Conservation (phyloP, 1,284 basidiomycete genomes). For the Exsudoporus floridanus region DNA sequence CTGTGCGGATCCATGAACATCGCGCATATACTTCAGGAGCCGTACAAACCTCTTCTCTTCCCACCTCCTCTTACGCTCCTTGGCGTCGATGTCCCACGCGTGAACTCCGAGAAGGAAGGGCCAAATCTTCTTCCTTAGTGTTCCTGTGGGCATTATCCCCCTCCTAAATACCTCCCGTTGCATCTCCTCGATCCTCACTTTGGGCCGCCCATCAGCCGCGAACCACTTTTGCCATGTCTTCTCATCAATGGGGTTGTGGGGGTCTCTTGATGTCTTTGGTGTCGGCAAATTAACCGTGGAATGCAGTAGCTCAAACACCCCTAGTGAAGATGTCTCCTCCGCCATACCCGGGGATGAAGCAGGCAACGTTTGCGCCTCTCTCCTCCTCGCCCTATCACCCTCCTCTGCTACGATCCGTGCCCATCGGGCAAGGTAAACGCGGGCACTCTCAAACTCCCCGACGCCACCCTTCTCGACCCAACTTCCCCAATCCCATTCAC, state of each 20-base stretch:
- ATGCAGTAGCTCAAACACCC: slow-evolving; percentile 86
- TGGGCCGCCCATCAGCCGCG: slow-evolving; percentile 64
- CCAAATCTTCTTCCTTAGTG: slow-evolving; percentile 76
- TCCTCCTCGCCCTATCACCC: slow-evolving; percentile 80
- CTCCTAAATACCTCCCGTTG: slow-evolving; percentile 73
- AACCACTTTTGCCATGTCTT: slow-evolving; percentile 75
- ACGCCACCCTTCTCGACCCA: slow-evolving; percentile 87
- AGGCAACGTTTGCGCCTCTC: slow-evolving; percentile 69
- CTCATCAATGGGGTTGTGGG: slow-evolving; percentile 68
- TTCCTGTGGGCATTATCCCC: slow-evolving; percentile 57
- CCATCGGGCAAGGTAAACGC: slow-evolving; percentile 97
- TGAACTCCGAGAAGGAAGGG: slow-evolving; percentile 86
- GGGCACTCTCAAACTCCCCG: slow-evolving; percentile 91
- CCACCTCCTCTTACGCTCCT: slow-evolving; percentile 57
- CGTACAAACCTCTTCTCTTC: slow-evolving; percentile 59
- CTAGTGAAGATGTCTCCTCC: slow-evolving; percentile 73
- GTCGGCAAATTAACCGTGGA: slow-evolving; percentile 75
- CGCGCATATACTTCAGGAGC: slow-evolving; percentile 3
- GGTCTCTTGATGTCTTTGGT: slow-evolving; percentile 72
- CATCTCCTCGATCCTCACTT: slow-evolving; percentile 67
- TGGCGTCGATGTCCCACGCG: slow-evolving; percentile 68
- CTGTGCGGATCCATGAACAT: slow-evolving; percentile 40
- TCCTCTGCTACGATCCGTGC: slow-evolving; percentile 95
- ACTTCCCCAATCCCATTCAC: slow-evolving; percentile 82
- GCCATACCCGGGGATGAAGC: slow-evolving; percentile 46